phyloP scores from a whole-genome alignment of 129 eudicot genomes.

The Arctium lappa region DNA sequence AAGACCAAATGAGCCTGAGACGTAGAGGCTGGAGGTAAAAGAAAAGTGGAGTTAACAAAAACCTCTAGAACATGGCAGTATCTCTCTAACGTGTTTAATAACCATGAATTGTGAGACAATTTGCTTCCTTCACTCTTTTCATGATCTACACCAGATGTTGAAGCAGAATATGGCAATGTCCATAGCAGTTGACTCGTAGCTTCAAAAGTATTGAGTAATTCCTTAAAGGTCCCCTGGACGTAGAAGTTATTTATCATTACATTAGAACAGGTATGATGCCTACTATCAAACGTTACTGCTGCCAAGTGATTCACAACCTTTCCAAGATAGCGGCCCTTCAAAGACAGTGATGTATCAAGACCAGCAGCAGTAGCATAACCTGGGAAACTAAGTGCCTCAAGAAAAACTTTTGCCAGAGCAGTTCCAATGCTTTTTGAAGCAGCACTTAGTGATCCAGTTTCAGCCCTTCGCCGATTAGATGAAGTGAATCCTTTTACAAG shows the following conservation, averaged over 20 bases:
- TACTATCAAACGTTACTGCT: constrained; percentile 65
- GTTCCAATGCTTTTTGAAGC: constrained; percentile 91
- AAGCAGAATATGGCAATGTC: constrained; percentile 51
- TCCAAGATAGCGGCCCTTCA: constrained; percentile 92
- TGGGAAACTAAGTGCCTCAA: constrained; percentile 78
- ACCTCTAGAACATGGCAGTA: constrained; percentile 75
- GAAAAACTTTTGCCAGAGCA: constrained; percentile 73
- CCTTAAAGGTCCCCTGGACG: constrained; percentile 90
- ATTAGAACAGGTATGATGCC: constrained; percentile 69
- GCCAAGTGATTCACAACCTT: constrained; percentile 88
- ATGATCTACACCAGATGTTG: constrained; percentile 13
- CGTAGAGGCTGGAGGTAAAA: constrained; percentile 63
- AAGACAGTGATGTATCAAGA: constrained; percentile 47
- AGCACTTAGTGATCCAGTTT: constrained; percentile 67
- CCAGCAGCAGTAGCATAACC: constrained; percentile 53
- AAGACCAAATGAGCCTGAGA: constrained; percentile 91
- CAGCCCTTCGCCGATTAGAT: constrained; percentile 82
- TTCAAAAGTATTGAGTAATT: constrained; percentile 89
- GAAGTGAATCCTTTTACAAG: constrained; percentile 82
- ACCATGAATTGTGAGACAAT: constrained; percentile 61
- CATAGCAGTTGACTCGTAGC: constrained; percentile 95
- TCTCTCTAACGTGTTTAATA: constrained; percentile 75
- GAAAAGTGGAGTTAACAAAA: constrained; percentile 71
- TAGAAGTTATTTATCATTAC: constrained; percentile 84
- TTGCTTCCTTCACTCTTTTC: constrained; percentile 60